A percentile compares a stretch with the other conserved stretches of the same genome.
phyloP scores from a whole-genome alignment of 202 grass and related monocot genomes.

The Tripidium arundinaceum region DNA sequence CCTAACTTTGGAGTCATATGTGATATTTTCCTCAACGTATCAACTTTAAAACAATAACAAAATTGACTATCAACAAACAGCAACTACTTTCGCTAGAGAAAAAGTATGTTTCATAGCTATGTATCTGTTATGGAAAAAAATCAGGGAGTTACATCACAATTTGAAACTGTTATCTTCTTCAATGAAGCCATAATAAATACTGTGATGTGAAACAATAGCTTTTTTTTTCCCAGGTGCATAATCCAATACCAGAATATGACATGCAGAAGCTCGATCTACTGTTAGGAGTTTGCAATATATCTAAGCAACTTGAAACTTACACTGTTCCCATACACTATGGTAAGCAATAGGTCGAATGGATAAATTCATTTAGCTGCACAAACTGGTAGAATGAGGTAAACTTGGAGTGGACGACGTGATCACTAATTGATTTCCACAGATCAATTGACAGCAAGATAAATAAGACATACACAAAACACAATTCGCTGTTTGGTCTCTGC shows the following conservation, averaged over 20 bases:
- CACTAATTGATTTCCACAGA: background rate
- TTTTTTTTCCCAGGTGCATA: background rate
- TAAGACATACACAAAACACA: background rate
- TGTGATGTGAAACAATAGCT: background rate
- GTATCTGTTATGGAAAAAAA: background rate
- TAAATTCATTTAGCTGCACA: background rate
- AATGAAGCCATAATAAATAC: background rate
- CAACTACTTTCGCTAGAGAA: background rate
- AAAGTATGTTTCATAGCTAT: background rate
- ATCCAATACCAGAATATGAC: background rate
- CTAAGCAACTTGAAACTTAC: background rate
- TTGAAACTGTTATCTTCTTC: background rate
- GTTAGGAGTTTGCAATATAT: background rate
- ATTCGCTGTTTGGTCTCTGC: background rate
- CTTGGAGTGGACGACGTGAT: background rate
- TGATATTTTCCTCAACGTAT: background rate
- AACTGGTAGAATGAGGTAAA: background rate
- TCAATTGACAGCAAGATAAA: background rate
- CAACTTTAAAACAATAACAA: background rate
- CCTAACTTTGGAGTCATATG: background rate
- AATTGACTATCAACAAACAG: slow-evolving; percentile 15
- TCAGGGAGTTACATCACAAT: background rate
- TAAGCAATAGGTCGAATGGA: background rate
- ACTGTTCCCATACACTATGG: background rate
- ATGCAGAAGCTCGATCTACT: background rate